Evolutionary conservation across 305 asterid genomes (phyloP), one percentile per base, ranked within the genome.

Genomic region (Fraxinus greggii): DNA sequence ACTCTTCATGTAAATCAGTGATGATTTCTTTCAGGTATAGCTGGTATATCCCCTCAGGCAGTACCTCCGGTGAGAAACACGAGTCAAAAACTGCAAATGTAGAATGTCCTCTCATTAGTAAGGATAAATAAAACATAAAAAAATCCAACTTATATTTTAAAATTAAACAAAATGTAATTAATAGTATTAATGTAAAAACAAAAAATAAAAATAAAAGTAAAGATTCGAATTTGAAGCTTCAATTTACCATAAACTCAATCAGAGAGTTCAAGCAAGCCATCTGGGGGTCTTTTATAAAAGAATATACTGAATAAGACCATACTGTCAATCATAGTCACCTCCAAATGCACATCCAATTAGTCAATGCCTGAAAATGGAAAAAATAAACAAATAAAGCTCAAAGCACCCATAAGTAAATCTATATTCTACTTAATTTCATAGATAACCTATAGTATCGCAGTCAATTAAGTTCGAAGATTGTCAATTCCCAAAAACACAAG

Each of bases 221-320:
- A 32, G 32, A 1, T 13, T n/a, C 23, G 5, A 72, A 45, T 38
- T 35, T 42, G 23, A 72, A 48, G 36, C 31, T 42, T 17, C 31
- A 42, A 17, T 82, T 88, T 94, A 95, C 98, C 98, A 59, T 91
- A 95, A 78, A 93, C 97, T 89, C 95, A 89, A 63, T 93, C 99
- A 32, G 95, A 91, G 79, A 95, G 88, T 85, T 95, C 99, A 32
- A 95, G 93, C 89, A 95, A 88, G 51, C 99, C 99, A 90, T 95
- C 98, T 5, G 98, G 99, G 29, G 99, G 98, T 79, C 97, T 92
- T 87, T 90, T 94, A 87, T 93, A 91, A 83, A 95, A 95, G 91
- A 95, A 94, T 90, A 97, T 91, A 89, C 95, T 94, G 78, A 95
- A 89, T 89, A 94, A 83, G 81, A 97, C 89, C 98, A 95, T 95